These are phyloP conservation scores for Auricularia cornea DNA, from an alignment of 768 basidiomycete genomes.

Conservation along the genomic window DNA sequence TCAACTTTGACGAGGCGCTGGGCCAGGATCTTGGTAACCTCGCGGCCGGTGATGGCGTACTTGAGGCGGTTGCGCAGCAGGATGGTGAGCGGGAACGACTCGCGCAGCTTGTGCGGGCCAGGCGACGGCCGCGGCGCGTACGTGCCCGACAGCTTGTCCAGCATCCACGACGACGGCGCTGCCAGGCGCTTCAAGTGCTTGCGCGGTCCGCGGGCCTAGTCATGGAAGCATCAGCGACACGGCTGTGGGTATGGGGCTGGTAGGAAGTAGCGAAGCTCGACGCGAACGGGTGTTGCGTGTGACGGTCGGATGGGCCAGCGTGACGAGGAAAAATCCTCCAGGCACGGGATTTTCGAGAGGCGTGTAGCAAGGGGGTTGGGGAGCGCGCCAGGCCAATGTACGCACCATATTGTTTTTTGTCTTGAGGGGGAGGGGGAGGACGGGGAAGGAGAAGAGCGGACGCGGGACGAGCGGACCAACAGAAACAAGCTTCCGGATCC, in stretches of 20 bases:
- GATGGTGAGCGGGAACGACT: constrained; percentile 93
- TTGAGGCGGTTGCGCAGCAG: constrained; percentile 99
- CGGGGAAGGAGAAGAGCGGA: not conserved
- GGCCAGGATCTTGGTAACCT: constrained; percentile 91
- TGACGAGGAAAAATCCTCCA: not conserved
- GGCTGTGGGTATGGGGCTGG: no score
- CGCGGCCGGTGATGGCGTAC: constrained; percentile 94
- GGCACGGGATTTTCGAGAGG: not conserved
- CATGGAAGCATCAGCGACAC: constrained; percentile 9
- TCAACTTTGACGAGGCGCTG: constrained; percentile 98
- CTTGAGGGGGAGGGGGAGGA: not conserved
- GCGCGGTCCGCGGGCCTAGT: constrained; percentile 92
- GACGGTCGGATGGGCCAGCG: not conserved
- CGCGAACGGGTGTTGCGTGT: no score
- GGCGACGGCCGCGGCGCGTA: constrained; percentile 95
- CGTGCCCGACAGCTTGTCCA: constrained; percentile 95
- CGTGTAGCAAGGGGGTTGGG: not conserved
- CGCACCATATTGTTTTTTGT: not conserved
- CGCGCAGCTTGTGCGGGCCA: constrained; percentile 98
- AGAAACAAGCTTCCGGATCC: not conserved
- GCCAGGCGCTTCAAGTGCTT: constrained; percentile 97
- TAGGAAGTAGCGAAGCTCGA: no score
- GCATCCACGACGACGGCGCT: constrained; percentile 99
- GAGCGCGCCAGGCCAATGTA: not conserved
- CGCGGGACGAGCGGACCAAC: no score